These are phyloP conservation scores for Cyberlindnera veronae DNA, from an alignment of 805 yeast genomes.

Conservation along the genomic window DNA sequence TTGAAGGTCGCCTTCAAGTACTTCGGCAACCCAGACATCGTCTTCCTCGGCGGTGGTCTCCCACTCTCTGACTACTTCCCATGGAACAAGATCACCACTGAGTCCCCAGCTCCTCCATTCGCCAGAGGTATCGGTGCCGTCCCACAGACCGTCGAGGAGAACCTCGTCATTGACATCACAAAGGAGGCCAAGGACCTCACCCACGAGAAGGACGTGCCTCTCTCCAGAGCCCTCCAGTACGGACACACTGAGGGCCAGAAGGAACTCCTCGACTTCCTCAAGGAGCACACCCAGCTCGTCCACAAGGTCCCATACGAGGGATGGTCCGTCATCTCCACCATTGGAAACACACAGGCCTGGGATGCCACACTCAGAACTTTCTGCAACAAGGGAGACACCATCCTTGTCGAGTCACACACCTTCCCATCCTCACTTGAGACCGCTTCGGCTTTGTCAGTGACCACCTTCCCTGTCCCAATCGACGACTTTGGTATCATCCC, in stretches of 20 bases:
- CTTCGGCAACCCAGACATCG: constrained; percentile 67
- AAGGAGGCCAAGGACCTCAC: constrained; percentile 42
- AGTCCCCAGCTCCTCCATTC: constrained; percentile 80
- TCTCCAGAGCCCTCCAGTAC: constrained; percentile 86
- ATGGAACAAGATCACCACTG: constrained; percentile 69
- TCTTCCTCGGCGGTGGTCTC: constrained; percentile 93
- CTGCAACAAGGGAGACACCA: constrained; percentile 73
- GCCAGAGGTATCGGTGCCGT: constrained; percentile 69
- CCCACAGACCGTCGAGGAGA: constrained; percentile 37
- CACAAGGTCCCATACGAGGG: constrained; percentile 49
- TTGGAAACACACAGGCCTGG: constrained; percentile 91
- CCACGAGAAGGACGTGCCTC: constrained; percentile 59
- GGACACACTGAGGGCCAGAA: constrained; percentile 82
- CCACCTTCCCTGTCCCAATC: constrained; percentile 68
- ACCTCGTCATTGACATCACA: constrained; percentile 33
- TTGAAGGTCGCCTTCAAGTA: constrained; percentile 83
- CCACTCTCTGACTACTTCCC: constrained; percentile 93
- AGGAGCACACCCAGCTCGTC: constrained; percentile 64
- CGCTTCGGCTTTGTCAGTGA: constrained; percentile 67
- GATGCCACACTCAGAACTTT: constrained; percentile 80
- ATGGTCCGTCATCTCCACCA: constrained; percentile 70
- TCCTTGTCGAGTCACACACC: constrained; percentile 76
- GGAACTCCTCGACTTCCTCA: constrained; percentile 62
- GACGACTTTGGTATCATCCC: constrained; percentile 80
- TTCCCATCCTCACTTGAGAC: constrained; percentile 86